Percentiles rank a stretch among this genome's conserved stretches.
These are phyloP conservation scores for Silene vulgaris DNA, from an alignment of 179 eudicot species.

Conservation along the genomic window DNA sequence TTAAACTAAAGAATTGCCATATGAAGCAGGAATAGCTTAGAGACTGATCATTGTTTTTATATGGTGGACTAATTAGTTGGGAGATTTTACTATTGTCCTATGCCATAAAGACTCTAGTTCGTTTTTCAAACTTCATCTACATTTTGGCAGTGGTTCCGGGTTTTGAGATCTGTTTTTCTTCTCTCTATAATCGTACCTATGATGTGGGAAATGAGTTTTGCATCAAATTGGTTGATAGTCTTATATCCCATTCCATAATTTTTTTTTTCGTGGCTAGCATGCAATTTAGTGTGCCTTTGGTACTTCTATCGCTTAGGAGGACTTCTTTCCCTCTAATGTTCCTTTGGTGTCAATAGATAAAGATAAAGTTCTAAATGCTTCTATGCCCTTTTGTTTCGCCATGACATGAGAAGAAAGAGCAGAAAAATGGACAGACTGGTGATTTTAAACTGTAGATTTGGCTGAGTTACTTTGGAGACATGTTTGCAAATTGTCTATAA, in stretches of 20 bases:
- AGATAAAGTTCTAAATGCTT: neutral
- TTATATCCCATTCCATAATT: neutral
- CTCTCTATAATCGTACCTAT: neutral
- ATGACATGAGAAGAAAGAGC: slow-evolving; percentile 7
- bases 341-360: neutral
- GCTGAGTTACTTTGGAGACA: too few relatives aligned
- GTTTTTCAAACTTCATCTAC: neutral
- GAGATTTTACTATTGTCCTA: neutral
- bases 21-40: neutral
- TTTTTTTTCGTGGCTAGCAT: neutral
- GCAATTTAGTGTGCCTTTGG: neutral
- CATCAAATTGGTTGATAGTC: neutral
- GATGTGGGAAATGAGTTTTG: neutral
- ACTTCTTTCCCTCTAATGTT: neutral
- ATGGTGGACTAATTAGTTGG: neutral
- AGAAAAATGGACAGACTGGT: neutral
- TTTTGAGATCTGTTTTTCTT: neutral
- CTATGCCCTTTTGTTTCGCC: neutral
- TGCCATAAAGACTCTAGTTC: neutral
- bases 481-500: too few relatives aligned
- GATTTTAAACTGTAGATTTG: too few relatives aligned
- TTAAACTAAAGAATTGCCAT: neutral
- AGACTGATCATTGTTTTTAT: neutral
- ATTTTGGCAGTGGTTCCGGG: neutral
- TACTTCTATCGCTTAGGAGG: neutral